Evolutionary conservation across 495 filamentous ascomycete genomes (phyloP).

Genomic region (Lophiotrema nucula): DNA sequence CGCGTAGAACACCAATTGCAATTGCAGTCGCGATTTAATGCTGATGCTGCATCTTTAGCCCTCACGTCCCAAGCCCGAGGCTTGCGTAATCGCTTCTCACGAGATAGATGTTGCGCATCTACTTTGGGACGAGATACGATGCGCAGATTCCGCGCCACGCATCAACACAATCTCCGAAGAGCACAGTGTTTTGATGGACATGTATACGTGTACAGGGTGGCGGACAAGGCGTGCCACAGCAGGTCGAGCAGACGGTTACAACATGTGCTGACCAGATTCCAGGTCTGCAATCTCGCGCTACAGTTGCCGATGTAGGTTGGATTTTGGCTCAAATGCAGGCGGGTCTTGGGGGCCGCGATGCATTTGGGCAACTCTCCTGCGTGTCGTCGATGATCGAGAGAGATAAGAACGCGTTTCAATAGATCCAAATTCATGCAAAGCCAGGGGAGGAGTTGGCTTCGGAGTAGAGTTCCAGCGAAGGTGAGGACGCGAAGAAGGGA

Average conservation of each 20-base stretch:
- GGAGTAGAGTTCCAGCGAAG: background rate
- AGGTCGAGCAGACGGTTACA: background rate
- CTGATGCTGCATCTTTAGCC: constrained; percentile 1
- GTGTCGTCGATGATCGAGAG: no score
- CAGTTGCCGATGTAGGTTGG: background rate
- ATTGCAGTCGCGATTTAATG: constrained; percentile 8
- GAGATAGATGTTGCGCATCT: background rate
- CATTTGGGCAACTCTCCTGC: background rate
- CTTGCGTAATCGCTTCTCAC: background rate
- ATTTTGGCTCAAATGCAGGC: background rate
- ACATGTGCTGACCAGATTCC: background rate
- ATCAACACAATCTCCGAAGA: background rate
- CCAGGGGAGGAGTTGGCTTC: background rate
- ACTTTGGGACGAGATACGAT: background rate
- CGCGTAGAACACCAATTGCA: constrained; percentile 13
- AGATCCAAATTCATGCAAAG: background rate
- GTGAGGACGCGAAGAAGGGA: no score
- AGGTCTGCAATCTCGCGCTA: background rate
- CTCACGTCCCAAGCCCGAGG: background rate
- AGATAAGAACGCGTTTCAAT: background rate
- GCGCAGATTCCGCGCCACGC: background rate
- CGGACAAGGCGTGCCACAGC: background rate
- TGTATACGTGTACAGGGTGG: background rate
- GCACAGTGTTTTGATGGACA: background rate
- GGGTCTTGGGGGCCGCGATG: background rate